Conservation (phyloP, 495 filamentous ascomycete species). For the Darksidea phi region DNA sequence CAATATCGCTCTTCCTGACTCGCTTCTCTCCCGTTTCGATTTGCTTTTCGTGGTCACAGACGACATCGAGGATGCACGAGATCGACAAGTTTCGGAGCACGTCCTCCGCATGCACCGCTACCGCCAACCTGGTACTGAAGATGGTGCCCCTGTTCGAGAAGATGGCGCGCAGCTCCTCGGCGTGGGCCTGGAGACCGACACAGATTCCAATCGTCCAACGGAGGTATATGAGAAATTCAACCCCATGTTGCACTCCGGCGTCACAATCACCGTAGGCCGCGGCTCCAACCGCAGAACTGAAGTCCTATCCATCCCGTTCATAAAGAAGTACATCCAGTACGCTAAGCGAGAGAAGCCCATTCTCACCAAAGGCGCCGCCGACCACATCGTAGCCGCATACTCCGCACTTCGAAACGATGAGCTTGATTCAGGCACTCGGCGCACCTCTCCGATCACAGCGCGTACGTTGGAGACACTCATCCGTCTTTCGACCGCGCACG, state of each 20-base stretch:
- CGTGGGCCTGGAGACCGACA: slow-evolving; percentile 79
- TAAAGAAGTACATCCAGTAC: slow-evolving; percentile 99
- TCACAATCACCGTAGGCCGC: slow-evolving; percentile 70
- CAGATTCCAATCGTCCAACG: slow-evolving; percentile 67
- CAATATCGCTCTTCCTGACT: slow-evolving; percentile 97
- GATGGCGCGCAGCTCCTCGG: slow-evolving; percentile 79
- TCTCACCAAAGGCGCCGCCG: slow-evolving; percentile 86
- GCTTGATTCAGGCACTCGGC: slow-evolving; percentile 87
- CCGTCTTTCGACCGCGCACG: slow-evolving; percentile 93
- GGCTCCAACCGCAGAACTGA: slow-evolving; percentile 77
- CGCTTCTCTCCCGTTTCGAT: slow-evolving; percentile 97
- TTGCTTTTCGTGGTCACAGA: slow-evolving; percentile 97
- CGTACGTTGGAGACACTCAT: slow-evolving; percentile 97
- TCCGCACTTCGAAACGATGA: slow-evolving; percentile 94
- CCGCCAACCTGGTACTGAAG: slow-evolving; percentile 88
- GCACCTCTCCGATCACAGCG: slow-evolving; percentile 92
- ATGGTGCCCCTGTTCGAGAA: slow-evolving; percentile 93
- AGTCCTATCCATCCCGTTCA: slow-evolving; percentile 96
- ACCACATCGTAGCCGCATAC: slow-evolving; percentile 91
- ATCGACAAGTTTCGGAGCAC: slow-evolving; percentile 91
- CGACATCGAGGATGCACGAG: slow-evolving; percentile 89
- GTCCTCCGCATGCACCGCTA: slow-evolving; percentile 98
- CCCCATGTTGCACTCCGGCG: slow-evolving; percentile 89
- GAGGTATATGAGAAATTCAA: slow-evolving; percentile 97
- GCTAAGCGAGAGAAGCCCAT: slow-evolving; percentile 90